phyloP scores from a whole-genome alignment of 1,284 basidiomycete species.

The Naganishia cerealis region DNA sequence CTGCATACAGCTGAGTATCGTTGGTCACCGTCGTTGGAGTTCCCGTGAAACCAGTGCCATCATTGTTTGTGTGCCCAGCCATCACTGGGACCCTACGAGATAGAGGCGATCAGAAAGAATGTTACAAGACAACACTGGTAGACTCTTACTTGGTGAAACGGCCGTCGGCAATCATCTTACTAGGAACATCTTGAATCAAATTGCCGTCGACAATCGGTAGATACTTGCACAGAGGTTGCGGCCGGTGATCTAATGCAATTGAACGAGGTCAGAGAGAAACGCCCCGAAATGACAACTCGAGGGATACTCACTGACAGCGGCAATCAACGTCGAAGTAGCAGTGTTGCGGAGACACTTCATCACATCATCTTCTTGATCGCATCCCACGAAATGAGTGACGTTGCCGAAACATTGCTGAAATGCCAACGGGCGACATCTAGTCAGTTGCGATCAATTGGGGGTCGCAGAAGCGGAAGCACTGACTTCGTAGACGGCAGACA shows the following conservation, averaged over 20 bases:
- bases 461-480: neutral
- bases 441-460: neutral
- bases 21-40: conserved; percentile 28
- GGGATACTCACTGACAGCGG: conserved; percentile 35
- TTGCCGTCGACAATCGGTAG: conserved; percentile 37
- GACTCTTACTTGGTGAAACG: conserved; percentile 32
- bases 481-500: conserved; percentile 32
- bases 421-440: neutral
- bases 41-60: conserved; percentile 36
- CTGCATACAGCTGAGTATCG: conserved; percentile 32
- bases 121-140: no score
- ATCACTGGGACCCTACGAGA: conserved; percentile 31
- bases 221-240: conserved; percentile 36
- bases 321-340: conserved; percentile 29
- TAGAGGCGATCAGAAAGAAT: neutral
- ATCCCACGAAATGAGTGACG: conserved; percentile 34
- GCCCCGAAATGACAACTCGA: neutral
- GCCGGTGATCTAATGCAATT: conserved; percentile 25
- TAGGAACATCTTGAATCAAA: conserved; percentile 34
- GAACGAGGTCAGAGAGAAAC: neutral
- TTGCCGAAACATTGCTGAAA: conserved; percentile 35
- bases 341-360: conserved; percentile 33
- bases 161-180: conserved; percentile 28
- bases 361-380: conserved; percentile 32
- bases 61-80: conserved; percentile 36